Evolutionary conservation across 2,329 filamentous ascomycete genomes (phyloP).

Genomic region (Colletotrichum camelliae): DNA sequence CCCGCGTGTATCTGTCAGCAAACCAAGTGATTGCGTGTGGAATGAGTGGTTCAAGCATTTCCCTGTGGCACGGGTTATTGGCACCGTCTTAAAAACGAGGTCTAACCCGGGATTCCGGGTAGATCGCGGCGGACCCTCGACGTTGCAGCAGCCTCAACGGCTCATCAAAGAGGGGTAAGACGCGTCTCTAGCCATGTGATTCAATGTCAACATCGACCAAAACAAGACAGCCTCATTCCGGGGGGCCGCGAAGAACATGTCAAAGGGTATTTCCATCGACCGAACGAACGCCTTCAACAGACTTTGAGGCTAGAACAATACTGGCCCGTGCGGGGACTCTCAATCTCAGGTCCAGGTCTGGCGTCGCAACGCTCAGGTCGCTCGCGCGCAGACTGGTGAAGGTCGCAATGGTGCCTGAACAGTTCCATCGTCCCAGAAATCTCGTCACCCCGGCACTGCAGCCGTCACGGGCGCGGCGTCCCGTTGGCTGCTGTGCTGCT

Average conservation of each 20-base stretch:
- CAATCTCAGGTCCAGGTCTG: neutral
- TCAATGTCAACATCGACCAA: neutral
- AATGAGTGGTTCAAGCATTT: neutral
- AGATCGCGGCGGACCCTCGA: neutral
- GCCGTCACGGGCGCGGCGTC: neutral
- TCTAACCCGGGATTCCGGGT: neutral
- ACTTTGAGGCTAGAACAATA: neutral
- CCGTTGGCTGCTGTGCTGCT: conserved; percentile 1
- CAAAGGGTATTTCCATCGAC: neutral
- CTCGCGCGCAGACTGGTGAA: neutral
- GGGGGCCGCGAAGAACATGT: neutral
- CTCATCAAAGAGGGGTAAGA: neutral
- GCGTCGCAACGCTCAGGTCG: neutral
- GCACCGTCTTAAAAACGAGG: neutral
- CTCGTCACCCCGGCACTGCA: neutral
- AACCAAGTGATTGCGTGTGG: neutral
- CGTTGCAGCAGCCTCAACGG: conserved; percentile 5
- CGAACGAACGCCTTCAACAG: neutral
- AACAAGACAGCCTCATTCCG: neutral
- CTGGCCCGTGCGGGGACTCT: neutral
- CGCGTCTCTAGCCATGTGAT: neutral
- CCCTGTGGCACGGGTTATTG: neutral
- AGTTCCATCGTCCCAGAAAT: neutral
- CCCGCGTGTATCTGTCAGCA: neutral
- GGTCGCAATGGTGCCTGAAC: neutral